Conservation (phyloP, 2,329 filamentous ascomycete species). For the Beauveria caledonica region DNA sequence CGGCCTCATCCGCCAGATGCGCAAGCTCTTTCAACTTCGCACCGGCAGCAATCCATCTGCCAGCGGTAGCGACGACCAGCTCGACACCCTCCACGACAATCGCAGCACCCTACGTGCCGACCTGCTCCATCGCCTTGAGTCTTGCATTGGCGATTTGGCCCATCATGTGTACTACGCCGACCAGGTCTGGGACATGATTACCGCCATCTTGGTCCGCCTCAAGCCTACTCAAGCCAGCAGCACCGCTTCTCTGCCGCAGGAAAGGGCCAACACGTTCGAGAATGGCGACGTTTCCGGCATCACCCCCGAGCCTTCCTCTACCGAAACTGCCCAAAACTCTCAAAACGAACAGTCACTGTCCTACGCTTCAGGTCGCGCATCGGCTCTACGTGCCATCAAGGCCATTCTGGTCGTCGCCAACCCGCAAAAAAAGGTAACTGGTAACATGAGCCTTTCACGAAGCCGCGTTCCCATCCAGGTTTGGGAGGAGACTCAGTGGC, state of each 20-base stretch:
- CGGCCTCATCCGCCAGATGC: slow-evolving; percentile 75
- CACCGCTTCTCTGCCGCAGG: slow-evolving; percentile 35
- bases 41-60: slow-evolving; percentile 27
- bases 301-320: slow-evolving; percentile 26
- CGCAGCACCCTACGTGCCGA: slow-evolving; percentile 45
- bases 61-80: slow-evolving; percentile 26
- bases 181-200: slow-evolving; percentile 91
- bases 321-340: slow-evolving; percentile 31
- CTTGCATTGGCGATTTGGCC: slow-evolving; percentile 81
- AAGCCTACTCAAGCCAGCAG: slow-evolving; percentile 51
- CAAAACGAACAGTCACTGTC: slow-evolving; percentile 45
- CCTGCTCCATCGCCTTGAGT: slow-evolving; percentile 63
- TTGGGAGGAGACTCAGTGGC: slow-evolving; percentile 96
- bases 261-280: slow-evolving; percentile 37
- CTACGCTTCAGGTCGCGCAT: slow-evolving; percentile 46
- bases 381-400: slow-evolving; percentile 72
- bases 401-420: slow-evolving; percentile 78
- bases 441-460: slow-evolving; percentile 57
- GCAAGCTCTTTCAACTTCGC: slow-evolving; percentile 63
- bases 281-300: slow-evolving; percentile 22
- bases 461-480: slow-evolving; percentile 70
- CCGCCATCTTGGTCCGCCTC: slow-evolving; percentile 67
- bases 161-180: slow-evolving; percentile 97
- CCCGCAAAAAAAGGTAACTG: slow-evolving; percentile 48
- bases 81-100: slow-evolving; percentile 25